Base-by-base conservation (phyloP, 441 rosid genomes). In the Hura crepitans region DNA sequence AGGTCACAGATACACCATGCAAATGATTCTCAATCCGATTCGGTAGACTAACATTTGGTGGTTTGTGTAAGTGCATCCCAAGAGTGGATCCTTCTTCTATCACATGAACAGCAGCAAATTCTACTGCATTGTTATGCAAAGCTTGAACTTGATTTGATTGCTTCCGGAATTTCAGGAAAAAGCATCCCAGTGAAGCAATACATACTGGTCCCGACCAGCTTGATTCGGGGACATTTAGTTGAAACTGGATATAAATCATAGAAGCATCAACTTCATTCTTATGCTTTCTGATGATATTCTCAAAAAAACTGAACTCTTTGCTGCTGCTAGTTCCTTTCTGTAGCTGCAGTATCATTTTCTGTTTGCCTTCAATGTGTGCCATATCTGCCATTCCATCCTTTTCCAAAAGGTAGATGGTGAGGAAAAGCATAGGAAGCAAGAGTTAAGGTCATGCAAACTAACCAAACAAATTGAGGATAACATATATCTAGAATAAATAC, bases 161-260 rank as follows among this genome's bases (percentile, higher is more conserved):
- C 68, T 83, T 89, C 74, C 89, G 84, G 76, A 90, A 95, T 83
- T 92, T 95, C 72, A 95, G 80, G 81, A 88, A 92, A 80, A 95
- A 95, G 46, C 91, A 76, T 57, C 99, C 97, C 39, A 95, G 81
- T 42, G 99, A 95, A 74, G 92, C 84, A 79, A 90, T 86, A 81
- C 97, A 90, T 69, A 92, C 81, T 71, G 99, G 99, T 25, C 99
- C 97, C 23, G 99, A 95, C 99, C 97, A 95, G 76, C 84, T 76
- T 72, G 82, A 75, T 59, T 83, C 85, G 75, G 89, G 79, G 54
- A 85, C 86, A 80, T 83, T 76, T 72, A 82, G 72, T 70, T 60
- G 89, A 80, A 92, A 90, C 83, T 92, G 97, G 74, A 92, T 83
- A 80, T 77, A 83, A 67, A 73, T 67, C 80, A 81, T 58, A 39